Conservation (phyloP, 1,139 yeast genomes). For the Magnusiomyces magnusii region DNA sequence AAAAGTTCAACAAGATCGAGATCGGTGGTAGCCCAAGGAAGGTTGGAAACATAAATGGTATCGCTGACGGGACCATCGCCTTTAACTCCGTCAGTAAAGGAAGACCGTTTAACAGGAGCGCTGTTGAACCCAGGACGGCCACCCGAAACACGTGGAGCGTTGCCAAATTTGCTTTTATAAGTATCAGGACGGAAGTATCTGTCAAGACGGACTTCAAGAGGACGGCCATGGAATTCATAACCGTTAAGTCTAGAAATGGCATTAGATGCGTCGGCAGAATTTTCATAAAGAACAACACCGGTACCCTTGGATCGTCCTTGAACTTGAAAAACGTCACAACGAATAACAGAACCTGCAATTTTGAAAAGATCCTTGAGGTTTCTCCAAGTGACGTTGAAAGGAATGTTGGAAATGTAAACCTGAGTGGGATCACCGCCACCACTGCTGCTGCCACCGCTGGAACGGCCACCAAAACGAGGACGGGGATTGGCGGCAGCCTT, state of each 20-base stretch:
- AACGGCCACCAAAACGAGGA: constrained; percentile 13
- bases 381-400: constrained; percentile 77
- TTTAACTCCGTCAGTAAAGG: constrained; percentile 55
- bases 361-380: constrained; percentile 79
- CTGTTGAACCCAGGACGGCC: constrained; percentile 20
- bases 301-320: constrained; percentile 80
- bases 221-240: constrained; percentile 85
- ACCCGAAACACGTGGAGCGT: constrained; percentile 8
- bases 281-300: constrained; percentile 86
- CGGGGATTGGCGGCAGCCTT: constrained; percentile 21
- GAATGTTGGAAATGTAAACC: constrained; percentile 75
- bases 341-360: constrained; percentile 62
- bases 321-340: constrained; percentile 72
- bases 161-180: constrained; percentile 16
- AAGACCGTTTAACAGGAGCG: constrained; percentile 25
- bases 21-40: constrained; percentile 84
- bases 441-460: constrained; percentile 19
- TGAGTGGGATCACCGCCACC: constrained; percentile 48
- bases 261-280: constrained; percentile 74
- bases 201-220: constrained; percentile 56
- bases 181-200: constrained; percentile 40
- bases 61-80: constrained; percentile 60
- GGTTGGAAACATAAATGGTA: constrained; percentile 63
- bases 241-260: constrained; percentile 92
- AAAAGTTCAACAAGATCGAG: constrained; percentile 81